phyloP scores from a whole-genome alignment of 139 green algal species.

The Dunaliella primolecta region DNA sequence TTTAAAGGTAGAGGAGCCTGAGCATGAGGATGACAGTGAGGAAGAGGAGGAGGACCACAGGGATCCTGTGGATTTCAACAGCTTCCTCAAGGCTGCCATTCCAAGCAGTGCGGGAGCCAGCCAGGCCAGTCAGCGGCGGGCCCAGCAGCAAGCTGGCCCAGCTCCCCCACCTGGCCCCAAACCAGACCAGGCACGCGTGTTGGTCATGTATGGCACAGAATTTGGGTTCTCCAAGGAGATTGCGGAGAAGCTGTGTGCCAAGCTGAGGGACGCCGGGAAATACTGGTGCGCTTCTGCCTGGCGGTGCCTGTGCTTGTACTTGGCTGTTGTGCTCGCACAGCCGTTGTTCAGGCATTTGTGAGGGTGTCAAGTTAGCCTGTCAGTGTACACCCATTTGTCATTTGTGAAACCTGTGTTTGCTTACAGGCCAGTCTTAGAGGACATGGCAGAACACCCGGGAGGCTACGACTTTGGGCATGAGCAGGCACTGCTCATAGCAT shows the following conservation, averaged over 20 bases:
- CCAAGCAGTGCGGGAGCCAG: background rate
- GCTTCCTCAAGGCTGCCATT: slow-evolving; percentile 23
- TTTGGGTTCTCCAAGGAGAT: slow-evolving; percentile 87
- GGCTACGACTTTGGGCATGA: slow-evolving; percentile 56
- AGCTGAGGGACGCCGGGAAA: slow-evolving; percentile 27
- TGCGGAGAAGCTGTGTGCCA: slow-evolving; percentile 63
- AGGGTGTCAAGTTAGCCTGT: no score
- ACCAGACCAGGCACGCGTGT: slow-evolving; percentile 45
- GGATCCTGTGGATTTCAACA: slow-evolving; percentile 37
- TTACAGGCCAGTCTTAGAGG: slow-evolving; percentile 64
- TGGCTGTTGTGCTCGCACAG: no score
- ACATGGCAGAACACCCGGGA: slow-evolving; percentile 74
- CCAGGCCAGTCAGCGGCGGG: background rate
- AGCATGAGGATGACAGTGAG: slow-evolving; percentile 6
- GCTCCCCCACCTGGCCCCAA: background rate
- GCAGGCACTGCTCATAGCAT: slow-evolving; percentile 69
- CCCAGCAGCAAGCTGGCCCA: background rate
- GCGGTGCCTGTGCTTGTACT: background rate
- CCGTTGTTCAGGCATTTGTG: no score
- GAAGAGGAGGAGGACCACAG: slow-evolving; percentile 22
- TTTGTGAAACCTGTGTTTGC: no score
- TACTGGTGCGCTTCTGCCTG: slow-evolving; percentile 10
- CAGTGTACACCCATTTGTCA: no score
- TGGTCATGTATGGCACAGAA: slow-evolving; percentile 84
- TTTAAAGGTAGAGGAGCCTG: slow-evolving; percentile 10